Conservation (phyloP, 345 rosid genomes). For the Arabidopsis thaliana region DNA sequence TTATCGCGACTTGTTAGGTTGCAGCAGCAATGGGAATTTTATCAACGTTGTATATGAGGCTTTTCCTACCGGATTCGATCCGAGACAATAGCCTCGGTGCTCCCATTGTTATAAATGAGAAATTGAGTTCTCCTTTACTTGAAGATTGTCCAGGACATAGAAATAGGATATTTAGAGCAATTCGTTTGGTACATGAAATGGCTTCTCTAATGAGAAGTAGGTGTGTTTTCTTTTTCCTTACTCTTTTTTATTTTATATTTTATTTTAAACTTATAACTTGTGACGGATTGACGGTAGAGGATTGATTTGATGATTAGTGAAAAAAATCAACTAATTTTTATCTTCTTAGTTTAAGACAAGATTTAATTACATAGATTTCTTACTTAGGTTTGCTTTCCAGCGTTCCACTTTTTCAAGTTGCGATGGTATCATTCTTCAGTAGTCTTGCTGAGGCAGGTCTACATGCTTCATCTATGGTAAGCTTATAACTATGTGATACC, state of each 20-base stretch:
- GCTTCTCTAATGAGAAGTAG: slow-evolving; percentile 65
- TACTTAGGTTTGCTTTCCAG: slow-evolving; percentile 47
- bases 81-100: slow-evolving; percentile 41
- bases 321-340: not conserved
- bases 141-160: slow-evolving; percentile 39
- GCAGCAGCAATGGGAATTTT: slow-evolving; percentile 56
- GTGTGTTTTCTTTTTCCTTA: slow-evolving; percentile 41
- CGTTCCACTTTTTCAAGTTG: slow-evolving; percentile 71
- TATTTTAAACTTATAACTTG: not conserved
- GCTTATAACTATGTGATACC: not conserved
- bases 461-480: slow-evolving; percentile 76
- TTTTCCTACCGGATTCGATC: slow-evolving; percentile 72
- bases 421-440: slow-evolving; percentile 74
- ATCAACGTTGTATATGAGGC: slow-evolving; percentile 62
- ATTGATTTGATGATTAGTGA: not conserved
- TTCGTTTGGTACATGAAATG: slow-evolving; percentile 63
- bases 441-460: slow-evolving; percentile 78
- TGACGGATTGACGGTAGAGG: not conserved
- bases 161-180: slow-evolving; percentile 46
- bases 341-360: not conserved
- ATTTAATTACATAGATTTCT: not conserved
- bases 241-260: not conserved
- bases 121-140: slow-evolving; percentile 36
- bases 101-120: slow-evolving; percentile 53
- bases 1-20: slow-evolving; percentile 46